Evolutionary conservation across 176 grass and related monocot genomes (phyloP).

Genomic region (Saccharum spontaneum): DNA sequence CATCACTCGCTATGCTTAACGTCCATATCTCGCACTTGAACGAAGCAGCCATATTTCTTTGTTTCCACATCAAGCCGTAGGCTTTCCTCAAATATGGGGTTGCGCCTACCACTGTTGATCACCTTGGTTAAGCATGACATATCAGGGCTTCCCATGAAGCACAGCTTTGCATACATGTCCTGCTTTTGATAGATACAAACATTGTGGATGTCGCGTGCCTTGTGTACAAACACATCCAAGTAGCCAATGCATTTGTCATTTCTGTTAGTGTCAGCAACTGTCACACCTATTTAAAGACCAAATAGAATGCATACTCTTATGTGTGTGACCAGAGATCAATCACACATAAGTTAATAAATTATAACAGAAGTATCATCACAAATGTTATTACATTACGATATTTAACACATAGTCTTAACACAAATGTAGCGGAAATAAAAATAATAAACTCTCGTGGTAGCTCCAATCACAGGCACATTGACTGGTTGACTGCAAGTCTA

Average conservation of each 20-base stretch:
- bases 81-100: conserved; percentile 77
- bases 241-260: conserved; percentile 50
- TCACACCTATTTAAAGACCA: no score
- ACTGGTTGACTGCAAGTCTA: no score
- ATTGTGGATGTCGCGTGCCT: conserved; percentile 90
- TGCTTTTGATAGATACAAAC: conserved; percentile 99
- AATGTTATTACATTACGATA: no score
- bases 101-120: conserved; percentile 74
- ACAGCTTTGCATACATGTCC: conserved; percentile 88
- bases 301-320: no score
- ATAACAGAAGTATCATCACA: no score
- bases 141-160: conserved; percentile 52
- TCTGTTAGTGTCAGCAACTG: conserved; percentile 23
- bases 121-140: conserved; percentile 69
- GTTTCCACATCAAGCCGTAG: conserved; percentile 56
- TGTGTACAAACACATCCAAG: conserved; percentile 74
- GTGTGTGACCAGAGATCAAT: no score
- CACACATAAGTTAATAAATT: no score
- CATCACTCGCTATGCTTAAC: conserved; percentile 79
- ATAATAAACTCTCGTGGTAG: no score
- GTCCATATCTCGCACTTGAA: conserved; percentile 91
- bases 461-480: no score
- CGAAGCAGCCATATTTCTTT: conserved; percentile 27
- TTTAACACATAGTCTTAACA: no score
- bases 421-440: no score